A percentile compares a stretch with the other conserved stretches of the same genome.
Conservation (phyloP, 441 rosid species). For the Rhodomyrtus psidioides region DNA sequence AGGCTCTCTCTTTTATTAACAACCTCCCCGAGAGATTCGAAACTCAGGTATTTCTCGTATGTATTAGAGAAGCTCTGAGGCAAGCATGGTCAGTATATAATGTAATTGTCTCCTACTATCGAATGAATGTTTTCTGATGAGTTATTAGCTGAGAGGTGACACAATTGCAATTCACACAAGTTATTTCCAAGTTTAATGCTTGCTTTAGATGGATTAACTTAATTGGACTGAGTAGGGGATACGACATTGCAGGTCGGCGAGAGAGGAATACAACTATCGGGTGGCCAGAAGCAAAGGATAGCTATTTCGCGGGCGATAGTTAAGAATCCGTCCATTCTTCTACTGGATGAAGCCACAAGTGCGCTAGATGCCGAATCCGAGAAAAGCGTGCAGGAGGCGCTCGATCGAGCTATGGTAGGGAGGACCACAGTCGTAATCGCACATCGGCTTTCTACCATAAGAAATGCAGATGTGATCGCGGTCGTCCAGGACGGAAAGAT, state of each 20-base stretch:
- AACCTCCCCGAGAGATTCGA: conserved; percentile 93
- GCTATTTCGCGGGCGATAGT: conserved; percentile 85
- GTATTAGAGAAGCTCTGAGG: background rate
- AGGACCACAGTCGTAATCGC: conserved; percentile 87
- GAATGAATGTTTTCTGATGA: background rate
- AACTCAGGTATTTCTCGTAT: conserved; percentile 55
- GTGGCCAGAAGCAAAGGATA: conserved; percentile 93
- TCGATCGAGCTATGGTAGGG: conserved; percentile 88
- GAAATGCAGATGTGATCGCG: conserved; percentile 80
- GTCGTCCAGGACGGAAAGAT: conserved; percentile 76
- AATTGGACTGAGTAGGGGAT: background rate
- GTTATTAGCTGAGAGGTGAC: background rate
- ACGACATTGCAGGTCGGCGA: conserved; percentile 62
- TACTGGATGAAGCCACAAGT: conserved; percentile 94
- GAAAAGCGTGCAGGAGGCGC: conserved; percentile 90
- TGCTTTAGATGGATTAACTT: background rate
- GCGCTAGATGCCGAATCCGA: conserved; percentile 91
- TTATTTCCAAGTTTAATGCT: background rate
- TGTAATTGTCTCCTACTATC: background rate
- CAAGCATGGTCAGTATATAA: background rate
- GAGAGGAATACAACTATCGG: conserved; percentile 83
- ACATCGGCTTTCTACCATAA: conserved; percentile 78
- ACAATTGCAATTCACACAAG: background rate
- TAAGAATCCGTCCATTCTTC: conserved; percentile 77
- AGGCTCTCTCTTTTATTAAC: conserved; percentile 69